These are phyloP conservation scores for Rhodotorula sp. DNA, from an alignment of 1,284 basidiomycete genomes.

Conservation along the genomic window DNA sequence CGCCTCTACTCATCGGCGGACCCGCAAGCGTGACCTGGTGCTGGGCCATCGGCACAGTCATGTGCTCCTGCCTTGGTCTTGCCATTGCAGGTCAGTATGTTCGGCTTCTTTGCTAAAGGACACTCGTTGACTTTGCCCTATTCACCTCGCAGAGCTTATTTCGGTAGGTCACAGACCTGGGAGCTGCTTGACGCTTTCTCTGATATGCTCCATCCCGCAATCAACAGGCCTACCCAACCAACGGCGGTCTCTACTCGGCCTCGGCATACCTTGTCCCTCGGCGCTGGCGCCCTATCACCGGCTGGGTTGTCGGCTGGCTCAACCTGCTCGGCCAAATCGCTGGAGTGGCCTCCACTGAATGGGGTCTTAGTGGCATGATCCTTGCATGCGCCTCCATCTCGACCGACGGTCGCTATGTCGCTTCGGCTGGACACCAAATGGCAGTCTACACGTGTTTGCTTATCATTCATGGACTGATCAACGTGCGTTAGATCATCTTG, in stretches of 20 bases:
- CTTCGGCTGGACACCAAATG: conserved; percentile 65
- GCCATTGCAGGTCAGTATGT: conserved; percentile 64
- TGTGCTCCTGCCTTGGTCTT: conserved; percentile 71
- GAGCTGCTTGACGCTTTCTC: no score
- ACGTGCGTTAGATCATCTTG: conserved; percentile 49
- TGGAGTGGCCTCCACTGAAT: conserved; percentile 82
- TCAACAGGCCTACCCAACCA: conserved; percentile 65
- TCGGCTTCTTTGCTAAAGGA: background rate
- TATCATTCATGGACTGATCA: conserved; percentile 59
- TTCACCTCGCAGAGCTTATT: conserved; percentile 8
- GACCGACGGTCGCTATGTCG: conserved; percentile 58
- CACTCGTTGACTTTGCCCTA: background rate
- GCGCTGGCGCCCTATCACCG: conserved; percentile 62
- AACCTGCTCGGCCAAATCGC: conserved; percentile 84
- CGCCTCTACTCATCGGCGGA: conserved; percentile 71
- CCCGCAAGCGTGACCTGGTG: conserved; percentile 74
- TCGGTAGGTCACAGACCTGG: background rate
- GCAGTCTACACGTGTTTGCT: conserved; percentile 72
- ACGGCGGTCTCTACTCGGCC: conserved; percentile 68
- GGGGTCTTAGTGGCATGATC: conserved; percentile 84
- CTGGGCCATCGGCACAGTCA: conserved; percentile 57
- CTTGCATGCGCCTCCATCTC: conserved; percentile 57
- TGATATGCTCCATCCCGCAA: no score
- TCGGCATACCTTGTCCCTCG: conserved; percentile 71
- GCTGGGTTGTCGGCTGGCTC: conserved; percentile 64